Percentiles rank a stretch among this genome's conserved stretches.
phyloP scores from a whole-genome alignment of 139 green algal genomes.

The Pleodorina starrii region DNA sequence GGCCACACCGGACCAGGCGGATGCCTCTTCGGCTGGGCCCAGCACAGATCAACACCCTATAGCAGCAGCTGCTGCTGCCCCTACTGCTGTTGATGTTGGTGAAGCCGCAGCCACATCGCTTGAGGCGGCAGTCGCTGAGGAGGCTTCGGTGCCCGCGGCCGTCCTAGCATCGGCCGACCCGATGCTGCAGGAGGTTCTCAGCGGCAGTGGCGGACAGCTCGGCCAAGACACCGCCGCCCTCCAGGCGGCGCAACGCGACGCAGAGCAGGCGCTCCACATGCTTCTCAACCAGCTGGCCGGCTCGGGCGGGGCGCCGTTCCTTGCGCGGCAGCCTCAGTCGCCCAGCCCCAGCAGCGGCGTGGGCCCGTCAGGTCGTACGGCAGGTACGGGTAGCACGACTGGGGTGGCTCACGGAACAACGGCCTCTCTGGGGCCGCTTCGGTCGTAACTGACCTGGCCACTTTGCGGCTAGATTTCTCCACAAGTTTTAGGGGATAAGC shows the following conservation, averaged over 20 bases:
- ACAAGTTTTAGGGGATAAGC: too few species aligned
- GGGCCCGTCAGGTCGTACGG: background rate
- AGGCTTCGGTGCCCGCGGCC: background rate
- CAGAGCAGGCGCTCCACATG: slow-evolving; percentile 21
- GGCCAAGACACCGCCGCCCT: background rate
- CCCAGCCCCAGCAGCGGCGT: background rate
- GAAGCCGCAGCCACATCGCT: too few species aligned
- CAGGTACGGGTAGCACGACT: too few species aligned
- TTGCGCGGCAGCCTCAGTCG: too few species aligned
- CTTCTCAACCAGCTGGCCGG: slow-evolving; percentile 16
- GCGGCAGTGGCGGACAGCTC: too few species aligned
- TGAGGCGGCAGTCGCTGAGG: background rate
- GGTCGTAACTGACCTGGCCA: too few species aligned
- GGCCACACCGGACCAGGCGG: too few species aligned
- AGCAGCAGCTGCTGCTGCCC: background rate
- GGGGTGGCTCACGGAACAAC: too few species aligned
- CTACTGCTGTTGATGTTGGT: background rate
- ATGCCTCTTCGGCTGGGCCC: background rate
- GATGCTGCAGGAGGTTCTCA: background rate
- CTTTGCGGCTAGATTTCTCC: too few species aligned
- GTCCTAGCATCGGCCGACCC: background rate
- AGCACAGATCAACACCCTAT: background rate
- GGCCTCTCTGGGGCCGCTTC: too few species aligned
- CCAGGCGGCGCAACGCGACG: background rate
- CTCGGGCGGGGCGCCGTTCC: background rate